Conservation (phyloP, 164 flowering plant species). For the Annona squamosa region DNA sequence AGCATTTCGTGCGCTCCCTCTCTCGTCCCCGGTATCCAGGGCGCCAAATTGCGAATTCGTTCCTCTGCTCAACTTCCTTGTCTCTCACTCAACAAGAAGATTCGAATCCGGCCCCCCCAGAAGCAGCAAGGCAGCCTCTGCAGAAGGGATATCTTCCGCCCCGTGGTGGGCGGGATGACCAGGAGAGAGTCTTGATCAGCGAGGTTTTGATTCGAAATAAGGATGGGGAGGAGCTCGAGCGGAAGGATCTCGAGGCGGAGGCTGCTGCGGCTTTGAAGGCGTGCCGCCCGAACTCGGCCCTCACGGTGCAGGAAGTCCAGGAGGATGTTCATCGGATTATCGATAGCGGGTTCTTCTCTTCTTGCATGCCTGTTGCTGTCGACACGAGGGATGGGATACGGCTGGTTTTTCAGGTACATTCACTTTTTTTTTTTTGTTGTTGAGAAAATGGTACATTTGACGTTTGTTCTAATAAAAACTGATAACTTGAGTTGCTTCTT, state of each 20-base stretch:
- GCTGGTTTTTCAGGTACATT: slow-evolving; percentile 74
- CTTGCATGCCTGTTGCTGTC: slow-evolving; percentile 93
- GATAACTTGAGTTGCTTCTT: too few relatives aligned
- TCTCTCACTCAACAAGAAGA: slow-evolving; percentile 25
- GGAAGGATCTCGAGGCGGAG: slow-evolving; percentile 83
- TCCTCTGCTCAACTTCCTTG: slow-evolving; percentile 32
- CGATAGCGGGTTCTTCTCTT: slow-evolving; percentile 73
- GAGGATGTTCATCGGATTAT: slow-evolving; percentile 93
- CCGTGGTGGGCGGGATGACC: slow-evolving; percentile 33
- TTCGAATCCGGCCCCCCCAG: slow-evolving; percentile 23
- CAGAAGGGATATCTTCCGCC: slow-evolving; percentile 22
- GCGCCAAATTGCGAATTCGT: slow-evolving; percentile 5
- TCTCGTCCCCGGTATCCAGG: slow-evolving; percentile 6
- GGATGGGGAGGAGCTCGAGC: slow-evolving; percentile 93
- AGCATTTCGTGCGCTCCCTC: slow-evolving; percentile 23
- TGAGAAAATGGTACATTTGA: too few relatives aligned
- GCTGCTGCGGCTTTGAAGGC: slow-evolving; percentile 71
- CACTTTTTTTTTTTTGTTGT: not conserved
- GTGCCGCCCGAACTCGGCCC: slow-evolving; percentile 71
- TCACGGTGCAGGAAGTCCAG: slow-evolving; percentile 83
- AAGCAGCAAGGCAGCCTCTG: slow-evolving; percentile 17
- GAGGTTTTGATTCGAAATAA: slow-evolving; percentile 85
- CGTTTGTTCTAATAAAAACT: too few relatives aligned
- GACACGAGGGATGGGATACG: slow-evolving; percentile 95
- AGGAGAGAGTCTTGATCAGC: slow-evolving; percentile 93